Conservation (phyloP, 257 asterid species). For the Solanum pimpinellifolium region DNA sequence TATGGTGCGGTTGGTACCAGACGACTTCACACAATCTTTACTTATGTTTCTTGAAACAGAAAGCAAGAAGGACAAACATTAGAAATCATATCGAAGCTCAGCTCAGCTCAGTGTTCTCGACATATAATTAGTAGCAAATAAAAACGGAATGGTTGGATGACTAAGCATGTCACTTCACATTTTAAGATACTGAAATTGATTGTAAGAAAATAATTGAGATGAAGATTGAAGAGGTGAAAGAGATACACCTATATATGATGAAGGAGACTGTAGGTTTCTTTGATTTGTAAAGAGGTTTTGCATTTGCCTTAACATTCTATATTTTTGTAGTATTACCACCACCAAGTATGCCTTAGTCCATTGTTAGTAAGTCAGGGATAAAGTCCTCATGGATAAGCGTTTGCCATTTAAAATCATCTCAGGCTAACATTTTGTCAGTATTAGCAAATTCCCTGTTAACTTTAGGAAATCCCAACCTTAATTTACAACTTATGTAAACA, state of each 20-base stretch:
- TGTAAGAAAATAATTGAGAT: neutral
- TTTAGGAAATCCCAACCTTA: neutral
- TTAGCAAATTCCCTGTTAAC: neutral
- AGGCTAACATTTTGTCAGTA: neutral
- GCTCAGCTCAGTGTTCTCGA: neutral
- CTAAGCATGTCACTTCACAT: neutral
- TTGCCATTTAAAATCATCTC: neutral
- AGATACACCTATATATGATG: neutral
- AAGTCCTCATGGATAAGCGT: neutral
- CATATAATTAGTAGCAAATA: neutral
- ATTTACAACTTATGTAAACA: neutral
- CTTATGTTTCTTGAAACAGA: neutral
- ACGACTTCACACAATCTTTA: neutral
- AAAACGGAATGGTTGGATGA: neutral
- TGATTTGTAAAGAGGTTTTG: neutral
- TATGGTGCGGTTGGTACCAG: neutral
- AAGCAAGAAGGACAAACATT: neutral
- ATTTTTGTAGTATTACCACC: neutral
- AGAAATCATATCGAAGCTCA: neutral
- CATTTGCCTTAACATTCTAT: neutral
- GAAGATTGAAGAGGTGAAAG: neutral
- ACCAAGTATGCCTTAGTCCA: neutral
- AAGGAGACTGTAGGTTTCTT: neutral
- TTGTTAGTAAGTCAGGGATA: neutral
- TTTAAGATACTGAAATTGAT: neutral